Evolutionary conservation across 371 early-diverging fungal genomes (phyloP).

Genomic region (Entomophthora muscae): DNA sequence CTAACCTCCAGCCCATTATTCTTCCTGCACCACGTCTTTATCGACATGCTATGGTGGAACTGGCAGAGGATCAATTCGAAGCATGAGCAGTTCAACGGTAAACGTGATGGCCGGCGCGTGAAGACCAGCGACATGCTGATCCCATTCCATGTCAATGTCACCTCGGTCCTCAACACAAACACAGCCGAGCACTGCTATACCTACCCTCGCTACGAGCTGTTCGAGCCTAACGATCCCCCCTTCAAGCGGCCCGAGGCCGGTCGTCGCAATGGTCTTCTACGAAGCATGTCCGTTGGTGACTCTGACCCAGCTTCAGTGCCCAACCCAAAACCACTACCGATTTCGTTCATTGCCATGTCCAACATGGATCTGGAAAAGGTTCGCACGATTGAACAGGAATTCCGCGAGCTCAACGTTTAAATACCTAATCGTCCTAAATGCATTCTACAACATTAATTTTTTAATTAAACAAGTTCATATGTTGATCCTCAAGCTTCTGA

Average conservation of each 20-base stretch:
- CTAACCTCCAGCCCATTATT: no score
- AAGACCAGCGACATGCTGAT: neutral
- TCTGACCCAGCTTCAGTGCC: no score
- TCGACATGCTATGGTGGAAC: no score
- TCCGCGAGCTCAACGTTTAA: neutral
- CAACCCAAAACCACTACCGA: neutral
- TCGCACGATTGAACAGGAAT: neutral
- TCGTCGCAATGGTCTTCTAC: no score
- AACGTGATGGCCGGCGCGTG: neutral
- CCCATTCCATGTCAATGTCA: neutral
- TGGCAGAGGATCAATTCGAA: slow-evolving; percentile 8
- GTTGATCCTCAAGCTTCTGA: no score
- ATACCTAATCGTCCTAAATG: no score
- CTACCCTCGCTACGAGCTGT: neutral
- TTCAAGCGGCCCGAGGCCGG: no score
- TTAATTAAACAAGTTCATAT: no score
- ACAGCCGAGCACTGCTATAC: neutral
- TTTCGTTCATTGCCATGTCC: neutral
- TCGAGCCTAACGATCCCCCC: no score
- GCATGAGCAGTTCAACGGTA: neutral
- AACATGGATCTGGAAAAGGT: neutral
- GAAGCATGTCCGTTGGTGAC: no score
- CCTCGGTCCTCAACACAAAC: neutral
- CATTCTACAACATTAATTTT: no score
- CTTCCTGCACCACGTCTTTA: slow-evolving; percentile 31